Evolutionary conservation across 805 yeast genomes (phyloP), one percentile per base, ranked within the genome.

Genomic region (Tetrapisispora iriomotensis): DNA sequence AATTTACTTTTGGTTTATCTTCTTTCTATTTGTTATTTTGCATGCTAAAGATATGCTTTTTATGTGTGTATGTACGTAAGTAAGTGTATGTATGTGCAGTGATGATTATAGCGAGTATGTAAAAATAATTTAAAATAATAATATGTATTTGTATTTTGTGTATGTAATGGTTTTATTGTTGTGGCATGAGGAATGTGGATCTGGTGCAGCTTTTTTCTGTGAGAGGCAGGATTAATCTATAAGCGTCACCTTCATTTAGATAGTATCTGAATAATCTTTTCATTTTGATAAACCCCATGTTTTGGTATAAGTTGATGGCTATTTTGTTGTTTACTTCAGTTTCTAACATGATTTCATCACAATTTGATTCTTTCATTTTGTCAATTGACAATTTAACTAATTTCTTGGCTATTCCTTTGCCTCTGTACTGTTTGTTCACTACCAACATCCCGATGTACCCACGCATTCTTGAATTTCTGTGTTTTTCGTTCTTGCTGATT

Each of bases 401-500:
- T 34, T 65, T 64, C 47, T 79, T 79, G 3, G 96, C 96, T 34
- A 88, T 81, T 1, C 96, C 95, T 32, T 64, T 66, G 3, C 94
- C 88, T 40, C 98, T 66, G 55, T 70, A 78, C 13, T 62, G 56
- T 28, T 77, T 75, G 37, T 79, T 78, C 10, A 90, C 94, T 0
- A 94, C 95, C 39, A 92, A 64, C 98, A 92, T 92, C 2, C 96
- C 98, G 22, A 92, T 88, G 54, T 92, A 92, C 0, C 98, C 98
- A 44, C 98, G 70, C 48, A 69, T 56, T 43, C 95, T 68, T 15
- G 48, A 48, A 18, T 72, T 69, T 43, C 90, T 70, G 60, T 90
- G 96, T 1, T 73, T 66, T 46, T 83, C 94, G 10, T 78, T 74
- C 51, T 87, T 85, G 38, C 94, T 79, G 6, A 92, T 83, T 7